Base-by-base conservation (phyloP, 2,329 filamentous ascomycete species). In the Penicillium aurantiogriseum region DNA sequence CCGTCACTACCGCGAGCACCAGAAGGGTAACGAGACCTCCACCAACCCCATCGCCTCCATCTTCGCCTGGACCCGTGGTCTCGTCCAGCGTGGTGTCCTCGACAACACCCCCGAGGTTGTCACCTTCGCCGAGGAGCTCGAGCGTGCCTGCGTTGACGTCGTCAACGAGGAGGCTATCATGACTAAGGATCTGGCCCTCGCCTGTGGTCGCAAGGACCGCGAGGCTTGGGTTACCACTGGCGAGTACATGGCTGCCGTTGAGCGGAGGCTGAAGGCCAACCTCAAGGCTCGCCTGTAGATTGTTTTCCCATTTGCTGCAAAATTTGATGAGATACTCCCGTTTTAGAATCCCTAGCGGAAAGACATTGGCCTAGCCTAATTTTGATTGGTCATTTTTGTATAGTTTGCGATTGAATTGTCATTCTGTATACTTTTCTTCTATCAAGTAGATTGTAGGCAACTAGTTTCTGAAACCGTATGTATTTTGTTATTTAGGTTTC, bases 21-120 rank as follows among this genome's bases (percentile, higher is more conserved):
- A 97, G 80, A 97, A 97, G 84, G 94, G 94, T 75, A 88, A 88
- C 69, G 91, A 96, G 80, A 99, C 94, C 56, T 96, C 92, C 44
- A 99, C 94, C 67, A 97, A 99, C 87, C 94, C 94, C 60, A 97
- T 97, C 70, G 94, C 94, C 63, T 96, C 91, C 75, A 97, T 99
- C 81, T 99, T 97, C 77, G 94, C 94, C 71, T 99, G 94, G 94
- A 97, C 94, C 59, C 89, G 94, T 59, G 94, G 94, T 71, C 86
- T 99, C 47, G 81, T 91, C 68, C 94, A 97, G 84, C 90, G 94
- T 70, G 94, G 94, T 11, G n/a, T 39, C 36, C 36, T 99, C 65
- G 94, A 99, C 78, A 81, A 86, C 52, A 97, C 92, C n/a, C 92
- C 92, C 31, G 92, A 97, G 66, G 83, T 99, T 29, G 86, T 96